Conservation (phyloP, 106 monocot genomes). For the Agapanthus africanus region DNA sequence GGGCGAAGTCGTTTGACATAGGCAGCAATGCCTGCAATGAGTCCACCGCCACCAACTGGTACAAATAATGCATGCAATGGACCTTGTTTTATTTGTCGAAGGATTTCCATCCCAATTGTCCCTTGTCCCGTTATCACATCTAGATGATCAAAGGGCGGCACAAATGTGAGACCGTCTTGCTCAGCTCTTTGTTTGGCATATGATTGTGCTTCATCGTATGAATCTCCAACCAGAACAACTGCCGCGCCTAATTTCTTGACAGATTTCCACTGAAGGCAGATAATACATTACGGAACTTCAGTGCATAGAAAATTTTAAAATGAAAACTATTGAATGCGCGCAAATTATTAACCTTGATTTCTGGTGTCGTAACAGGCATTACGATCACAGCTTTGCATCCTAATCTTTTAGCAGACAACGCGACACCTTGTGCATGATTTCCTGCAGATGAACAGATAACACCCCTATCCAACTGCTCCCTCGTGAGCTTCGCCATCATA, state of each 20-base stretch:
- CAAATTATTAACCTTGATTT: constrained; percentile 99
- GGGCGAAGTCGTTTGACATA: constrained; percentile 87
- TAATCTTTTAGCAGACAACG: constrained; percentile 67
- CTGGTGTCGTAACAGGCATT: constrained; percentile 96
- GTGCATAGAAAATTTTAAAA: too few relatives aligned
- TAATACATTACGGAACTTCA: too few relatives aligned
- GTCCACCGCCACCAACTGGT: constrained; percentile 97
- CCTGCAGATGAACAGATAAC: constrained; percentile 99
- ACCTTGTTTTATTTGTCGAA: constrained; percentile 66
- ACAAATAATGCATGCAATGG: constrained; percentile 93
- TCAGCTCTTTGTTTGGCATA: constrained; percentile 62
- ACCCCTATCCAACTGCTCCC: constrained; percentile 68
- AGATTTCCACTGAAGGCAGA: constrained; percentile 90
- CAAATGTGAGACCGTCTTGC: constrained; percentile 65
- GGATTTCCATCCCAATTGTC: constrained; percentile 93
- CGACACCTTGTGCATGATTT: constrained; percentile 99
- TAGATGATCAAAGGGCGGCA: constrained; percentile 96
- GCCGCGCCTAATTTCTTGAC: constrained; percentile 82
- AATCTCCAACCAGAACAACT: constrained; percentile 86
- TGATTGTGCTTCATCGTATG: constrained; percentile 96
- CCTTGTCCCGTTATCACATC: constrained; percentile 91
- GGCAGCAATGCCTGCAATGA: constrained; percentile 95
- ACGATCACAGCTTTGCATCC: constrained; percentile 84
- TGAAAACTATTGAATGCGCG: too few relatives aligned
- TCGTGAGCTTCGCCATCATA: constrained; percentile 92